These are phyloP conservation scores for Yamadazyma atmosphaerica DNA, from an alignment of 1,139 yeast genomes.

Conservation along the genomic window DNA sequence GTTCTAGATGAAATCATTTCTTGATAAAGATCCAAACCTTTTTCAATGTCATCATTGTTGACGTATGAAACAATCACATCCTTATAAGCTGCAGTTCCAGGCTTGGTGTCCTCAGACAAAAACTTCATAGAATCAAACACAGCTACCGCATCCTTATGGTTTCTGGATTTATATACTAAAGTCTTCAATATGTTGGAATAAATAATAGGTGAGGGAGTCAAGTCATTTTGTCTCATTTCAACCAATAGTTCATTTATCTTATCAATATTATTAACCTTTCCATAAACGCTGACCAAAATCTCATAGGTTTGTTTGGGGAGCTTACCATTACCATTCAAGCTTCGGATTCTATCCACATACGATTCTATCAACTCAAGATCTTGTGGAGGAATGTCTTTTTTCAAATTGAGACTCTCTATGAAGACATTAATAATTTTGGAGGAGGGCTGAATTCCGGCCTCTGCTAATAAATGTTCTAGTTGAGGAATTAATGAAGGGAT, in stretches of 20 bases:
- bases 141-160: conserved; percentile 64
- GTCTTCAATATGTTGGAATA: conserved; percentile 68
- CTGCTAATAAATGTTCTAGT: conserved; percentile 31
- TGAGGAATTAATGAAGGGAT: conserved; percentile 34
- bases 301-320: conserved; percentile 32
- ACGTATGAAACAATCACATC: conserved; percentile 69
- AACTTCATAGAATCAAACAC: conserved; percentile 87
- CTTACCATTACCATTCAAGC: conserved; percentile 15
- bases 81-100: conserved; percentile 67
- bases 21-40: conserved; percentile 71
- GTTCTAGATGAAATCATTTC: conserved; percentile 54
- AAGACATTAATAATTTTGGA: conserved; percentile 42
- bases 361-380: conserved; percentile 25
- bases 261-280: conserved; percentile 31
- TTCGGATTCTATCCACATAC: conserved; percentile 20
- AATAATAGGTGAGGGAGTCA: conserved; percentile 57
- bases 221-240: conserved; percentile 49
- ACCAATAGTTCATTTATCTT: conserved; percentile 38
- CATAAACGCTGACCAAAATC: conserved; percentile 41
- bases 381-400: conserved; percentile 22
- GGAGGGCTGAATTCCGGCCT: conserved; percentile 34
- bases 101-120: conserved; percentile 60
- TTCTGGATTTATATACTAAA: conserved; percentile 54
- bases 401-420: conserved; percentile 40
- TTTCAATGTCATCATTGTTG: conserved; percentile 62